These are phyloP conservation scores for Friedmanniomyces simplex DNA, from an alignment of 495 filamentous ascomycete genomes.

Conservation along the genomic window DNA sequence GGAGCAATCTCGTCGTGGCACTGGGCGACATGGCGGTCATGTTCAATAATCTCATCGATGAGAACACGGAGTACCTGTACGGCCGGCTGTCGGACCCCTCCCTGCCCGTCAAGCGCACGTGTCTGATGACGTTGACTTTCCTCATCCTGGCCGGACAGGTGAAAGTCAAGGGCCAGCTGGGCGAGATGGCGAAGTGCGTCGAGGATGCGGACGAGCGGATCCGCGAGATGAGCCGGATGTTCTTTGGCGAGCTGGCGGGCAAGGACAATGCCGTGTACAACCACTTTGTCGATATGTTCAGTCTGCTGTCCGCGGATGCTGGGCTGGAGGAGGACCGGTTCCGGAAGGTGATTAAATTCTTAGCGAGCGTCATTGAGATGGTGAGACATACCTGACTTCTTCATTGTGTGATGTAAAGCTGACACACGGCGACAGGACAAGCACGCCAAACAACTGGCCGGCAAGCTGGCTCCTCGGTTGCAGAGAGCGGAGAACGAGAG, in stretches of 20 bases:
- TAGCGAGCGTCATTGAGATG: constrained; percentile 95
- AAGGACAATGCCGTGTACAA: constrained; percentile 99
- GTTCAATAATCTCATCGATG: constrained; percentile 98
- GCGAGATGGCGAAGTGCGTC: constrained; percentile 97
- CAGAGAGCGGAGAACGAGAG: constrained; percentile 80
- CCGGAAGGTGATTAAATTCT: constrained; percentile 76
- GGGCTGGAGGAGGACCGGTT: constrained; percentile 75
- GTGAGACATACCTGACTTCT: constrained; percentile 37
- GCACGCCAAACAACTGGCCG: constrained; percentile 89
- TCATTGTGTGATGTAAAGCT: not conserved
- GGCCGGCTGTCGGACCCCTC: constrained; percentile 81
- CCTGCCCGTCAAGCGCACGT: constrained; percentile 86
- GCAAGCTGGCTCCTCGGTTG: constrained; percentile 84
- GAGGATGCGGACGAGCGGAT: constrained; percentile 92
- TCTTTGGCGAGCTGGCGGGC: constrained; percentile 91
- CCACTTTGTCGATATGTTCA: constrained; percentile 99
- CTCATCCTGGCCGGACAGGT: constrained; percentile 94
- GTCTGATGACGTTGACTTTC: constrained; percentile 97
- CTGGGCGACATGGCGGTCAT: constrained; percentile 98
- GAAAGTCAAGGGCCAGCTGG: constrained; percentile 99
- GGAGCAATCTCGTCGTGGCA: constrained; percentile 92
- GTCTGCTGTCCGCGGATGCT: constrained; percentile 70
- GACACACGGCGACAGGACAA: constrained; percentile 58
- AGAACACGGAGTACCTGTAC: constrained; percentile 98
- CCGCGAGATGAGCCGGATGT: constrained; percentile 89